These are phyloP conservation scores for Dryas drummondii DNA, from an alignment of 306 rosid species.

Conservation along the genomic window DNA sequence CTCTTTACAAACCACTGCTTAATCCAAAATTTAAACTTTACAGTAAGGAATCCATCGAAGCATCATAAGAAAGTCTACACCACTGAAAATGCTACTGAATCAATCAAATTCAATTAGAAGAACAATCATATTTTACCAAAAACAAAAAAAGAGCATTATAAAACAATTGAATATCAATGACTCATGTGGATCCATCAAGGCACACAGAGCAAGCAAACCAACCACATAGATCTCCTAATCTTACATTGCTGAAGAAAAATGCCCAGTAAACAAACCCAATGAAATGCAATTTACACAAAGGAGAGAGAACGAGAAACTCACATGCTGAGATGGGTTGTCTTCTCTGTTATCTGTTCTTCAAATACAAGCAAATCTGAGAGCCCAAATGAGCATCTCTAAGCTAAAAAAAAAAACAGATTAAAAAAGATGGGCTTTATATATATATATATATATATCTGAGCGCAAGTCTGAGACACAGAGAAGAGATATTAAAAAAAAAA, in stretches of 20 bases:
- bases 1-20: slow-evolving; percentile 4
- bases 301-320: slow-evolving; percentile 5
- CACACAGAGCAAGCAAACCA: background rate
- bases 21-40: background rate
- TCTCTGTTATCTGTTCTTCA: slow-evolving; percentile 16
- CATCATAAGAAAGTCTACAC: background rate
- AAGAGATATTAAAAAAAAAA: background rate
- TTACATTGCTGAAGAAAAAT: background rate
- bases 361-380: slow-evolving; percentile 16
- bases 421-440: background rate
- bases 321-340: slow-evolving; percentile 1
- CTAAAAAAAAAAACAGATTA: background rate
- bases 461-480: background rate
- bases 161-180: background rate
- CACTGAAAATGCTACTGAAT: slow-evolving; percentile 3
- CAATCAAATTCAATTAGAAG: background rate
- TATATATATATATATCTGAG: background rate
- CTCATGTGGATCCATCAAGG: background rate
- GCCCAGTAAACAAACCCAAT: background rate
- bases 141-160: background rate
- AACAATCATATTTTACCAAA: background rate
- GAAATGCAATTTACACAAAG: background rate
- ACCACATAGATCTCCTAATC: slow-evolving; percentile 9
- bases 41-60: background rate
- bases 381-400: slow-evolving; percentile 11